A percentile compares a stretch with the other conserved stretches of the same genome.
Evolutionary conservation across 2,329 filamentous ascomycete species (phyloP).

Genomic region (Colletotrichum chrysophilum): DNA sequence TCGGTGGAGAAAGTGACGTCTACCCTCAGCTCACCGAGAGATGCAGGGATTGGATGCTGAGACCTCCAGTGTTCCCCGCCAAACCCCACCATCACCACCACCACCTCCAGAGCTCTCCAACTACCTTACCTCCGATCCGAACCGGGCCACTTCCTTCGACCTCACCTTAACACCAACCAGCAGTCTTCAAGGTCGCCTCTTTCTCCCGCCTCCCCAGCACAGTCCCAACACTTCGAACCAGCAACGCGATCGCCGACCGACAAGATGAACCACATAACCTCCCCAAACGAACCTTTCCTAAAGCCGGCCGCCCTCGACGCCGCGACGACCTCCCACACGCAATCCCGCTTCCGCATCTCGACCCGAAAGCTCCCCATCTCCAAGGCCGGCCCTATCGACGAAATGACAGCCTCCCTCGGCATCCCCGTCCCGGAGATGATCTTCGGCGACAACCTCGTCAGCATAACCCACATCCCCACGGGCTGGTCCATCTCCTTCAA

Average conservation of each 20-base stretch:
- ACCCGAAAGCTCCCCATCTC: conserved; percentile 94
- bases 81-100: conserved; percentile 19
- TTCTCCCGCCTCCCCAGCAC: neutral
- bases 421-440: conserved; percentile 99
- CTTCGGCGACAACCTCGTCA: conserved; percentile 91
- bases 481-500: conserved; percentile 84
- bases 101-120: conserved; percentile 2
- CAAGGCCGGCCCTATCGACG: conserved; percentile 88
- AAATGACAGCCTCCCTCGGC: conserved; percentile 76
- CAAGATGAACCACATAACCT: conserved; percentile 44
- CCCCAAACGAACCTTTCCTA: conserved; percentile 60
- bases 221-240: neutral
- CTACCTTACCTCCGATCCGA: conserved; percentile 10
- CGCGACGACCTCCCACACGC: conserved; percentile 61
- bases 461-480: conserved; percentile 74
- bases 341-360: conserved; percentile 74
- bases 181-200: neutral
- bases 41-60: conserved; percentile 3
- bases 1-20: neutral
- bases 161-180: neutral
- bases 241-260: neutral
- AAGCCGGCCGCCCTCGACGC: conserved; percentile 52
- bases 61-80: conserved; percentile 7
- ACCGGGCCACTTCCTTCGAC: neutral
- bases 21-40: neutral